Percentiles rank a stretch among this genome's conserved stretches.
These are phyloP conservation scores for Pseudodiploospora longispora DNA, from an alignment of 2,329 filamentous ascomycete species.

Conservation along the genomic window DNA sequence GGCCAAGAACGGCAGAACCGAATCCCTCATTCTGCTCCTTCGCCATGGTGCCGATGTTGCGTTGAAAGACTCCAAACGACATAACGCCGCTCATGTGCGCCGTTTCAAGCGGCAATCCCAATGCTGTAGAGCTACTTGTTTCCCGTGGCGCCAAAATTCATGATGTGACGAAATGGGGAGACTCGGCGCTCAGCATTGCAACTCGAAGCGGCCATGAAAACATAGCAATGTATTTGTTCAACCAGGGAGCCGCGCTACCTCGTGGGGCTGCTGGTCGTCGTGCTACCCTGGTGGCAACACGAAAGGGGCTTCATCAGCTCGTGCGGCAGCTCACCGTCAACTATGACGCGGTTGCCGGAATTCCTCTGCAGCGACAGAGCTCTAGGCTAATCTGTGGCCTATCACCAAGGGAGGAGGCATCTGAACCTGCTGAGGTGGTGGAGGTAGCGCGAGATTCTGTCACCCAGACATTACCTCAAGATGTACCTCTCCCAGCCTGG, in stretches of 20 bases:
- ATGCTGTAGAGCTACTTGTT: neutral
- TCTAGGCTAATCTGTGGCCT: constrained; percentile 1
- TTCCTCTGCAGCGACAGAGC: neutral
- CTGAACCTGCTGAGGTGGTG: no score
- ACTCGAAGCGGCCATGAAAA: constrained; percentile 6
- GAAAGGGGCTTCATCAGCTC: constrained; percentile 2
- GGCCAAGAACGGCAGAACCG: constrained; percentile 1
- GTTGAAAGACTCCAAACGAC: constrained; percentile 3
- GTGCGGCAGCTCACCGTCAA: constrained; percentile 4
- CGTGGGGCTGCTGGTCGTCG: constrained; percentile 1
- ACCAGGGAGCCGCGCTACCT: constrained; percentile 3
- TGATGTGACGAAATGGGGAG: constrained; percentile 4
- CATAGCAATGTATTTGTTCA: constrained; percentile 4
- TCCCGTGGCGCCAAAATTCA: neutral
- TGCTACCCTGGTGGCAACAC: constrained; percentile 1
- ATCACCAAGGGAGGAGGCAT: neutral
- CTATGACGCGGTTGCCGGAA: constrained; percentile 1
- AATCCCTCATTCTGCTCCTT: neutral
- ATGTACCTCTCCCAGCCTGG: no score
- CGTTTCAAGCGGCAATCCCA: constrained; percentile 5
- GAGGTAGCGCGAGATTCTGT: no score
- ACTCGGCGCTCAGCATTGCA: constrained; percentile 8
- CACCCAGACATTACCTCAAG: no score
- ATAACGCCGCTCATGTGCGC: constrained; percentile 8
- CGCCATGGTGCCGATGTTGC: constrained; percentile 3